Conservation (phyloP, 495 filamentous ascomycete genomes). For the Podospora fimiseda region DNA sequence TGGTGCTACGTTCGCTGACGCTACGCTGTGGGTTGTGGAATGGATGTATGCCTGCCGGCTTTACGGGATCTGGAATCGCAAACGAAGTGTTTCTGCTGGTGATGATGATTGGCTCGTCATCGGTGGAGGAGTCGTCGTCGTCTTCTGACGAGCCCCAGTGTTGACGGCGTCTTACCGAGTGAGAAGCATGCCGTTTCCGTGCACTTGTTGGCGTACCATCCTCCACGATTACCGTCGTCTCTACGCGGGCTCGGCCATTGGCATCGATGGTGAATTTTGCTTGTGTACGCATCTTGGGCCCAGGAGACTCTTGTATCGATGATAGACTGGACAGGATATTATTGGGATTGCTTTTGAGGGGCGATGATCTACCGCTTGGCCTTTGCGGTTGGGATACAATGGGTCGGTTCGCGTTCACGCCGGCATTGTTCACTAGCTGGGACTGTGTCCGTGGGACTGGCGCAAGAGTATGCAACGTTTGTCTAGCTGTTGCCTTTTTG, state of each 20-base stretch:
- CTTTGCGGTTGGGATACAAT: constrained; percentile 30
- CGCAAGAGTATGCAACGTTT: constrained; percentile 31
- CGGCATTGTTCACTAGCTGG: constrained; percentile 18
- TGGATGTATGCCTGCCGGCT: constrained; percentile 41
- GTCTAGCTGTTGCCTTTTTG: constrained; percentile 29
- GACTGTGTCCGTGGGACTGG: constrained; percentile 26
- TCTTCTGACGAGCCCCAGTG: constrained; percentile 39
- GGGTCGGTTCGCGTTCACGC: constrained; percentile 24
- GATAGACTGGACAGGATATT: constrained; percentile 40
- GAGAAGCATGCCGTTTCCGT: constrained; percentile 25
- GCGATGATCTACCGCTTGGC: constrained; percentile 42
- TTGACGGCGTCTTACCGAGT: constrained; percentile 15
- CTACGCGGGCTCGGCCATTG: constrained; percentile 63
- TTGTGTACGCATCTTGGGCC: constrained; percentile 43
- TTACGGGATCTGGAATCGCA: constrained; percentile 47
- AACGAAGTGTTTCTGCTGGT: constrained; percentile 60
- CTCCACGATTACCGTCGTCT: constrained; percentile 55
- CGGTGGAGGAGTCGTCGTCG: constrained; percentile 48
- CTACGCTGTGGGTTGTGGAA: constrained; percentile 50
- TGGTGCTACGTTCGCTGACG: constrained; percentile 39
- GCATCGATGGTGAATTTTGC: constrained; percentile 67
- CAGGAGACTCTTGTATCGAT: constrained; percentile 45
- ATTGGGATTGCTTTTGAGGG: constrained; percentile 40
- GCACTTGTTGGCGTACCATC: constrained; percentile 27
- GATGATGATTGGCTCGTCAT: constrained; percentile 60